A percentile compares a stretch with the other conserved stretches of the same genome.
Conservation (phyloP, 768 basidiomycete genomes). For the Lactifluus hygrophoroides region DNA sequence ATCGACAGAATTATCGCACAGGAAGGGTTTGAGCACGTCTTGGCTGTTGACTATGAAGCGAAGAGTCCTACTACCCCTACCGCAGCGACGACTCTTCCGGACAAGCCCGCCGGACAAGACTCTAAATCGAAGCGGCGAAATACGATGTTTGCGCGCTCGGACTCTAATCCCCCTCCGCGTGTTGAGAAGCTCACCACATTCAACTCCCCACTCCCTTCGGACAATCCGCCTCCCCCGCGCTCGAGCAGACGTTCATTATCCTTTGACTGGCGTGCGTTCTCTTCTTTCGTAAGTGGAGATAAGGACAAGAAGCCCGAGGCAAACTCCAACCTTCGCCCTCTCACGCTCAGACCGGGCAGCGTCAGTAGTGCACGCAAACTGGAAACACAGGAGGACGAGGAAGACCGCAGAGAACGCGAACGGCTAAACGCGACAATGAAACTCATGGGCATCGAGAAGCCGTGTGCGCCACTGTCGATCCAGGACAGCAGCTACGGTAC, state of each 20-base stretch:
- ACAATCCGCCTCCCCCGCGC: conserved; percentile 22
- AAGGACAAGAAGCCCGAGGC: conserved; percentile 61
- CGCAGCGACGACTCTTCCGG: conserved; percentile 30
- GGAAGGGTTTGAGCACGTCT: conserved; percentile 94
- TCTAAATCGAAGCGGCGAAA: conserved; percentile 56
- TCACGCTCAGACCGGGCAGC: conserved; percentile 63
- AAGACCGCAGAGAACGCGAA: conserved; percentile 81
- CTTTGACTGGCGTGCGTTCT: conserved; percentile 76
- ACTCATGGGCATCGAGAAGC: conserved; percentile 81
- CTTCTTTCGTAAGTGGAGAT: conserved; percentile 56
- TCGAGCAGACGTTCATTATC: conserved; percentile 69
- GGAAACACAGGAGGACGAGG: conserved; percentile 87
- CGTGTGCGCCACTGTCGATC: conserved; percentile 35
- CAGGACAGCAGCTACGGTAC: conserved; percentile 37
- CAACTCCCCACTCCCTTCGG: conserved; percentile 21
- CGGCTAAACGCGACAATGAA: conserved; percentile 88
- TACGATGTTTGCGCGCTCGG: conserved; percentile 36
- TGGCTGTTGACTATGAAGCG: conserved; percentile 84
- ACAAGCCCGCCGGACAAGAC: conserved; percentile 24
- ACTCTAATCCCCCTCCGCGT: conserved; percentile 30
- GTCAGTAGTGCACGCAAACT: conserved; percentile 66
- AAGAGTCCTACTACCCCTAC: conserved; percentile 43
- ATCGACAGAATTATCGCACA: conserved; percentile 94
- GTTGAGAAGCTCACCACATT: conserved; percentile 30
- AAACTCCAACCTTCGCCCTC: conserved; percentile 48